Evolutionary conservation across 345 rosid species (phyloP).

Genomic region (Zanthoxylum bungeanum): DNA sequence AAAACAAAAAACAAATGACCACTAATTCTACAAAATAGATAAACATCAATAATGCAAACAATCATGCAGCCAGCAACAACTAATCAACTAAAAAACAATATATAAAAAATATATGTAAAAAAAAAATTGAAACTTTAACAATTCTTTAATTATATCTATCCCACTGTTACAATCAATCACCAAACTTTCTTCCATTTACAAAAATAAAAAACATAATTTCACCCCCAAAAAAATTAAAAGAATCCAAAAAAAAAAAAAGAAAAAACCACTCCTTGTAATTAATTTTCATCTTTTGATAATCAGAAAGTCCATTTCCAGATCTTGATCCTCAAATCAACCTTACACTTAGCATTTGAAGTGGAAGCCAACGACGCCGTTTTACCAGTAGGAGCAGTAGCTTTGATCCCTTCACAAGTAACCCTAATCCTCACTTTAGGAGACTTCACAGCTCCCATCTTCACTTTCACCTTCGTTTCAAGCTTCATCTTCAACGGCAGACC

Average conservation of each 20-base stretch:
- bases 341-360: conserved; percentile 57
- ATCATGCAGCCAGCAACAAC: not conserved
- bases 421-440: conserved; percentile 59
- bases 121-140: not conserved
- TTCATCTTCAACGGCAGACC: conserved; percentile 54
- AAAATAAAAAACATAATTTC: conserved; percentile 8
- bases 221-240: not conserved
- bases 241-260: conserved; percentile 9
- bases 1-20: not conserved
- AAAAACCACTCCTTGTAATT: conserved; percentile 12
- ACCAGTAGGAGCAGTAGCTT: conserved; percentile 52
- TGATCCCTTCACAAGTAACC: conserved; percentile 67
- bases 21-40: no score
- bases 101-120: not conserved
- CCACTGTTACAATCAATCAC: conserved; percentile 4
- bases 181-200: conserved; percentile 14
- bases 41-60: not conserved
- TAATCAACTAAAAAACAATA: not conserved
- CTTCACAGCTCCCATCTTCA: conserved; percentile 61
- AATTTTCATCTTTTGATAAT: not conserved
- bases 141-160: not conserved
- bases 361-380: conserved; percentile 51
- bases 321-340: conserved; percentile 77
- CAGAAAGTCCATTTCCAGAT: conserved; percentile 85
- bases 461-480: conserved; percentile 62